Evolutionary conservation across 108 stramenopile species (phyloP), one percentile per base, ranked within the genome.

Genomic region (Cyclotella cryptica): DNA sequence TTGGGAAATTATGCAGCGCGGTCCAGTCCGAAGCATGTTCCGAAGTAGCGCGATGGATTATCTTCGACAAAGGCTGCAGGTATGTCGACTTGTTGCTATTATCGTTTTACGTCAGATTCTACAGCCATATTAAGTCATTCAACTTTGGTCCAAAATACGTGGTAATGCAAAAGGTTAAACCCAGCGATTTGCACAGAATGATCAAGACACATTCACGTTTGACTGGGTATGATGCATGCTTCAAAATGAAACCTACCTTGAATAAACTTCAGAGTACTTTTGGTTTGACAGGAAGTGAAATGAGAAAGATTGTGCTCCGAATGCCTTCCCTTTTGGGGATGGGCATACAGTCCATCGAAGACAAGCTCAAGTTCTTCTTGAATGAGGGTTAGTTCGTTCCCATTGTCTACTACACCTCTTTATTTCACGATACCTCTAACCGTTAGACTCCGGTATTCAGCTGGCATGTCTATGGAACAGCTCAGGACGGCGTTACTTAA

Each of bases 311-410:
- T 24, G 29, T 85, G 27, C 17, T 83, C 42, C 52, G 84, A 19
- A 76, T 75, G 86, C 88, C 88, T 11, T 85, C 88, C 10, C 29
- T 87, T 13, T 52, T 87, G 13, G 88, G 88, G 19, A 74, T 87
- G 69, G 69, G 83, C 10, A 63, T 19, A 4, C 41, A 53, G n/a
- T 64, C 66, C n/a, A 60, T 87, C 28, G 71, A 82, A 43, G 57
- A 66, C 41, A 71, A 74, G 28, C 18, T 85, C 5, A 54, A 83
- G 8, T 89, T 87, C 59, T 85, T 87, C 45, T 24, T 54, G 45
- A 60, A 70, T 52, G 80, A 85, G 79, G 83, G 85, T 86, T 69
- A 62, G 80, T 19, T 61, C 51, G 17, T 43, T 39, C 55, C n/a
- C 2, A 22, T 24, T 22, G 12, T 57, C 24, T 12, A 12, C 55